Evolutionary conservation across 371 early-diverging fungal genomes (phyloP), one percentile per base, ranked within the genome.

Genomic region (Coemansia sp.): DNA sequence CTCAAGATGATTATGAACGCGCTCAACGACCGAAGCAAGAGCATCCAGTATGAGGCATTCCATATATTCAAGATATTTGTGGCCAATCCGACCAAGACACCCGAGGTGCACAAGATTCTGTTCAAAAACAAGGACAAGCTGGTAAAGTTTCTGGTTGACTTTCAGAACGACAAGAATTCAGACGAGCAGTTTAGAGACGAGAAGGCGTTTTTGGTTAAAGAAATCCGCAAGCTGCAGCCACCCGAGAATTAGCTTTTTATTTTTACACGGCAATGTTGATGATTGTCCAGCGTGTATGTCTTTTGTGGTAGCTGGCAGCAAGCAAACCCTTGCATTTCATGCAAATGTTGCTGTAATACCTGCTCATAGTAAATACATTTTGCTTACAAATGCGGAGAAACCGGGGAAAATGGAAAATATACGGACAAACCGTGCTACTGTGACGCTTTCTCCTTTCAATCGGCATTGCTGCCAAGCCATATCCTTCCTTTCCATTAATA

Each of bases 31-130:
- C 90, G 86, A 71, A 93, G 94, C 79, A 88, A 92, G 72, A 98
- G 95, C 78, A 98, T 98, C 68, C 99, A 98, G 80, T 97, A 95
- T 75, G 99, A 98, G 83, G 98, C 99, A 0, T 98, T 98, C 84
- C 99, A 98, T 82, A 96, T 98, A 27, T 98, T 98, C 85, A 98
- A 98, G 93, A 92, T 97, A 40, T 98, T 98, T 85, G 97, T 97
- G 0, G 99, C 99, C 50, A 98, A 97, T 69, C 99, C 99, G 22
- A 92, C 92, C 80, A 98, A 98, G 84, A 90, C 92, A 62, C 88
- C 89, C 71, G 91, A 92, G 29, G 93, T 98, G 39, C 77, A 87
- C 61, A 95, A 95, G 68, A 97, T 98, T 45, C 81, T 98, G 69
- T 74, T 84, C 29, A 95, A 94, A 80, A 98, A 98, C 78, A 89